phyloP scores from a whole-genome alignment of 305 asterid genomes.

The Solanum chacoense region DNA sequence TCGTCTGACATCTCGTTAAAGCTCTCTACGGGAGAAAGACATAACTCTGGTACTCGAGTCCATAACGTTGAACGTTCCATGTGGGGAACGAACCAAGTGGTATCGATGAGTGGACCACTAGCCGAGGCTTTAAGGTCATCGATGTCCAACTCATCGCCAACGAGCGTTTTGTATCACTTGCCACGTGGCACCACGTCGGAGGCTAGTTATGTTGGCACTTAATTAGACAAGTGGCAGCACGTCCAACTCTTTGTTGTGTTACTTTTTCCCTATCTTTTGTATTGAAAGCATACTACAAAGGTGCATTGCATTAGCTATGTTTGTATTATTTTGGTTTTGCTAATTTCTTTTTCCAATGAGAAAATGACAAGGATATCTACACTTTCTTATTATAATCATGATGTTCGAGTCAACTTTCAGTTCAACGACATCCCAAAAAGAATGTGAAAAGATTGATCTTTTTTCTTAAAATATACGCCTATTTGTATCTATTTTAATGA shows the following conservation, averaged over 20 bases:
- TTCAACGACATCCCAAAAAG: background rate
- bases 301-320: background rate
- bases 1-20: slow-evolving; percentile 61
- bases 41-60: slow-evolving; percentile 6
- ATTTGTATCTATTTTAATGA: background rate
- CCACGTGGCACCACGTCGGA: slow-evolving; percentile 19
- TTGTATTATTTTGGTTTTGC: background rate
- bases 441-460: background rate
- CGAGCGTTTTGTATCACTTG: slow-evolving; percentile 46
- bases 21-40: slow-evolving; percentile 49
- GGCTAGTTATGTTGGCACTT: slow-evolving; percentile 38
- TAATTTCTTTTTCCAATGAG: background rate
- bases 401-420: accelerated
- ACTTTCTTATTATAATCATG: accelerated
- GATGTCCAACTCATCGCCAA: slow-evolving; percentile 48
- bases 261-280: background rate
- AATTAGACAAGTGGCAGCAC: background rate
- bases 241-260: background rate
- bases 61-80: slow-evolving; percentile 12
- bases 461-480: too few relatives aligned
- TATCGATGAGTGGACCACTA: slow-evolving; percentile 72
- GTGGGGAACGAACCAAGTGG: slow-evolving; percentile 37
- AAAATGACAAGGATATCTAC: too few relatives aligned
- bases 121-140: slow-evolving; percentile 82
- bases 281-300: background rate